Evolutionary conservation across 225 moss, liverwort and hornwort genomes (phyloP).

Genomic region (Thuidium tamariscinum): DNA sequence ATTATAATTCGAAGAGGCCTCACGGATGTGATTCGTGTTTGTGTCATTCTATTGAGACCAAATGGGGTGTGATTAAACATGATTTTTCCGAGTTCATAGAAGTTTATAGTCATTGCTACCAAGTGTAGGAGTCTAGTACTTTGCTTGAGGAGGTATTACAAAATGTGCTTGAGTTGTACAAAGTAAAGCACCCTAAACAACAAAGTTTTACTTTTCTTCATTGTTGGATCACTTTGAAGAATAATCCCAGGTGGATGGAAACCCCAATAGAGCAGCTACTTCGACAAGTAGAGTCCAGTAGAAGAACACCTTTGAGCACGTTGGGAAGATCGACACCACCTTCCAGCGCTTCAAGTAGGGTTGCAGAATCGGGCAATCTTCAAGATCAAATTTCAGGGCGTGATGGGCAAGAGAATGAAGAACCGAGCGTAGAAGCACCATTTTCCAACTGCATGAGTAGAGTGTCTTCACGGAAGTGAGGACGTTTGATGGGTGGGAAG

Average conservation of each 20-base stretch:
- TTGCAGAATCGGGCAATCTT: accelerated
- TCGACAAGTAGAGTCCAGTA: accelerated
- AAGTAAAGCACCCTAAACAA: neutral
- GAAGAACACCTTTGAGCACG: too few species aligned
- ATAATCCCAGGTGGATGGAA: too few species aligned
- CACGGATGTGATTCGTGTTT: too few species aligned
- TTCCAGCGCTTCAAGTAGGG: accelerated
- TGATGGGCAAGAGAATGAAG: neutral
- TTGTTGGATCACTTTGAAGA: neutral
- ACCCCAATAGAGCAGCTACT: too few species aligned
- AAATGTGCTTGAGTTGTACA: neutral
- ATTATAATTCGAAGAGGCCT: too few species aligned
- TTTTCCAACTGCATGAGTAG: accelerated
- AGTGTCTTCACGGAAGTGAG: neutral
- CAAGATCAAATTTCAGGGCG: too few species aligned
- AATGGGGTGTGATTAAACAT: too few species aligned
- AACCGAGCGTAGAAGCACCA: accelerated
- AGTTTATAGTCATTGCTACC: too few species aligned
- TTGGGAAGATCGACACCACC: too few species aligned
- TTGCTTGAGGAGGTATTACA: neutral
- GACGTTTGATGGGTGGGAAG: accelerated
- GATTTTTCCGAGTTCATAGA: too few species aligned
- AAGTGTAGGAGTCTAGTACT: too few species aligned
- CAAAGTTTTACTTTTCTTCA: neutral
- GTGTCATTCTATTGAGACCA: too few species aligned